A percentile compares a stretch with the other conserved stretches of the same genome.
These are phyloP conservation scores for Lepiota venenata DNA, from an alignment of 768 basidiomycete genomes.

Conservation along the genomic window DNA sequence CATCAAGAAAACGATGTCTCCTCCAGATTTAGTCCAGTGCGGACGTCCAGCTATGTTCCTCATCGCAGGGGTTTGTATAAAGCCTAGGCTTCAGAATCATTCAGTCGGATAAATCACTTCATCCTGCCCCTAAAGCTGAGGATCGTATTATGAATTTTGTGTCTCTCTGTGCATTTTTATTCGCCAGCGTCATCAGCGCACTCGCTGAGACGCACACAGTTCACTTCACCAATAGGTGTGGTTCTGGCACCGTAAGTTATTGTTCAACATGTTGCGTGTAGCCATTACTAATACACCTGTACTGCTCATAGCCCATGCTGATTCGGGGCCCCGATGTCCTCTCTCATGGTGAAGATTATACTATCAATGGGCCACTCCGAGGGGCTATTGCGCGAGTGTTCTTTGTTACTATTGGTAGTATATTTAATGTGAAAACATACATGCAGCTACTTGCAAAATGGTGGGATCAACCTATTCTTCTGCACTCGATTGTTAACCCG, in stretches of 20 bases:
- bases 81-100: too few relatives aligned
- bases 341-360: slow-evolving; percentile 26
- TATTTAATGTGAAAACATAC: background rate
- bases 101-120: too few relatives aligned
- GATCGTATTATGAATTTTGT: background rate
- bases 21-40: too few relatives aligned
- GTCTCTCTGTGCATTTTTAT: slow-evolving; percentile 16
- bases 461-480: background rate
- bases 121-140: background rate
- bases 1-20: too few relatives aligned
- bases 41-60: too few relatives aligned
- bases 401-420: too few relatives aligned
- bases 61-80: too few relatives aligned
- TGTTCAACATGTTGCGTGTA: background rate
- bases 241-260: slow-evolving; percentile 25
- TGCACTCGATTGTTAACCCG: background rate
- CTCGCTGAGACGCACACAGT: slow-evolving; percentile 31
- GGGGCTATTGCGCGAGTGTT: slow-evolving; percentile 31
- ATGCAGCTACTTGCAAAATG: slow-evolving; percentile 6
- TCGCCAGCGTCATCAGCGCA: slow-evolving; percentile 18
- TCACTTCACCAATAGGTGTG: slow-evolving; percentile 34
- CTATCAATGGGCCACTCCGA: slow-evolving; percentile 24
- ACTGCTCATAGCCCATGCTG: slow-evolving; percentile 19
- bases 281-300: background rate
- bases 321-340: slow-evolving; percentile 25